Conservation (phyloP, 352 stramenopile species). For the Globisporangium iwayamae region DNA sequence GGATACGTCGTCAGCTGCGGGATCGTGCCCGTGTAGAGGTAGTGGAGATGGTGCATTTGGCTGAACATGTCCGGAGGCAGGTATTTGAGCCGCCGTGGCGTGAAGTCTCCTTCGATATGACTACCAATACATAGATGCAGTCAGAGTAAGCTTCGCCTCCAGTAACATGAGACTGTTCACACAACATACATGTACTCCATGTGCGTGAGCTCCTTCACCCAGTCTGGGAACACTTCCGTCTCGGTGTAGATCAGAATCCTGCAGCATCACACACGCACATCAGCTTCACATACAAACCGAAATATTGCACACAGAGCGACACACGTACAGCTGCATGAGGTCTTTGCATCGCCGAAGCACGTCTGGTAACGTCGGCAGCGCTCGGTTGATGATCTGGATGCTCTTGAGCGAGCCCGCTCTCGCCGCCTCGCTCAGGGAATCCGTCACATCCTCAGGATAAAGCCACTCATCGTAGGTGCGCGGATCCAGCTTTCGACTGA, state of each 20-base stretch:
- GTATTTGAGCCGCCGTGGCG: conserved; percentile 11
- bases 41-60: conserved; percentile 13
- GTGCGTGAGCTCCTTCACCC: conserved; percentile 12
- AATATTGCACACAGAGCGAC: neutral
- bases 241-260: conserved; percentile 21
- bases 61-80: conserved; percentile 16
- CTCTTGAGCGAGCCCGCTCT: conserved; percentile 8
- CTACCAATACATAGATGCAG: neutral
- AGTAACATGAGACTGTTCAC: too few relatives aligned
- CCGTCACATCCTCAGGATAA: conserved; percentile 14
- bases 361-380: conserved; percentile 15
- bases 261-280: neutral
- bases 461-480: conserved; percentile 18
- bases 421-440: conserved; percentile 7
- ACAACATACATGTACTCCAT: conserved; percentile 17
- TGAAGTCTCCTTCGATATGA: conserved; percentile 20
- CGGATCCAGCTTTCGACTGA: conserved; percentile 9
- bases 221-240: conserved; percentile 18
- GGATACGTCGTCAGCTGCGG: conserved; percentile 11
- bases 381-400: conserved; percentile 21
- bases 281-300: neutral
- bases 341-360: conserved; percentile 9
- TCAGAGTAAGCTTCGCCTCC: neutral
- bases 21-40: conserved; percentile 16
- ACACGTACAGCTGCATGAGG: conserved; percentile 20